Conservation (phyloP, 192 early-diverging fungal species). For the Bifiguratus adelaidae region DNA sequence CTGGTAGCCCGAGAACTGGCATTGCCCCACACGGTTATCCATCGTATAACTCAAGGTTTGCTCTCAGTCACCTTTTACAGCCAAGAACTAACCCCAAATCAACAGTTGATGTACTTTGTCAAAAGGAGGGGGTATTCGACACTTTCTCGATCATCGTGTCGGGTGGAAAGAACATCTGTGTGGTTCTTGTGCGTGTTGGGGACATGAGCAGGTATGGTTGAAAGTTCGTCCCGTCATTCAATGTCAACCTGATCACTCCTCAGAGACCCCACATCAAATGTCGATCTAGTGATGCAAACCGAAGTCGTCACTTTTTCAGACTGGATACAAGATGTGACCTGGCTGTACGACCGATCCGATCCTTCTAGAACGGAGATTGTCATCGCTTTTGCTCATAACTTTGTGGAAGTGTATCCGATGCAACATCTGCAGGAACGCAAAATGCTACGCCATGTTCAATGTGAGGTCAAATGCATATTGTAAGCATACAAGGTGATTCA, state of each 20-base stretch:
- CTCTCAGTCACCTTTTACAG: neutral
- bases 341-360: too few species aligned
- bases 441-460: constrained; percentile 33
- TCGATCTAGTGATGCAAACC: neutral
- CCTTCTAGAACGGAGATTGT: constrained; percentile 29
- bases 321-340: too few species aligned
- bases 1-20: constrained; percentile 20
- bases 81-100: neutral
- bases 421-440: constrained; percentile 3
- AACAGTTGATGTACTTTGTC: neutral
- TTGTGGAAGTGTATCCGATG: constrained; percentile 45
- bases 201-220: neutral
- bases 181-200: neutral
- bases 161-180: neutral
- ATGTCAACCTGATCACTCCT: neutral
- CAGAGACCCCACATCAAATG: neutral
- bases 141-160: neutral
- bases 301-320: neutral
- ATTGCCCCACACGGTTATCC: constrained; percentile 28
- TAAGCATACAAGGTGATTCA: neutral
- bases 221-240: constrained; percentile 6
- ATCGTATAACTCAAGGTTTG: constrained; percentile 40
- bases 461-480: constrained; percentile 56
- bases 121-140: too few species aligned
- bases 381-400: constrained; percentile 68